These are phyloP conservation scores for Myriosclerotinia duriaeana DNA, from an alignment of 2,329 filamentous ascomycete species.

Conservation along the genomic window DNA sequence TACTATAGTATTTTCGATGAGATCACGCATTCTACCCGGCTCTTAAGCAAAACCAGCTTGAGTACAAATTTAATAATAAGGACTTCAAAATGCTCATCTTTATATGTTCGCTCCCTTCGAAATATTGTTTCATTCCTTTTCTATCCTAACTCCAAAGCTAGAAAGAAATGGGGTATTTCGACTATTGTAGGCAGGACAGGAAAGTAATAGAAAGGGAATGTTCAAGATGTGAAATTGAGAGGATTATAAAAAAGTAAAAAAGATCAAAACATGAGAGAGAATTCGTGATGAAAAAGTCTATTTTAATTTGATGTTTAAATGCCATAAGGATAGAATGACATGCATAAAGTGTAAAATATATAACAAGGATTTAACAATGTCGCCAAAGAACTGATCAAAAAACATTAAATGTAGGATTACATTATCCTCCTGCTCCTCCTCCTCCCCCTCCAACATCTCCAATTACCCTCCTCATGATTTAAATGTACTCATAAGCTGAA, in stretches of 20 bases:
- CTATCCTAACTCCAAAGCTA: too few relatives aligned
- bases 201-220: too few relatives aligned
- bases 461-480: neutral
- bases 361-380: neutral
- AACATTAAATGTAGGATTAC: neutral
- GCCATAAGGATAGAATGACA: slow-evolving; percentile 36
- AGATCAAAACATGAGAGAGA: neutral
- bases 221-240: too few relatives aligned
- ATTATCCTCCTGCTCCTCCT: neutral
- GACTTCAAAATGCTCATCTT: too few relatives aligned
- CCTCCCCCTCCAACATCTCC: neutral
- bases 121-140: too few relatives aligned
- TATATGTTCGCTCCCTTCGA: too few relatives aligned
- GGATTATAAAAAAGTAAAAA: neutral
- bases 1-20: too few relatives aligned
- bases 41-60: too few relatives aligned
- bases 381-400: slow-evolving; percentile 9
- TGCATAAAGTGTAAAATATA: neutral
- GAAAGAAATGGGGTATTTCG: too few relatives aligned
- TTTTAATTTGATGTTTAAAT: slow-evolving; percentile 29
- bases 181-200: too few relatives aligned
- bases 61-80: too few relatives aligned
- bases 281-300: neutral
- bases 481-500: slow-evolving; percentile 11
- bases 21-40: too few relatives aligned